Base-by-base conservation (phyloP, 2,329 filamentous ascomycete species). In the Alternaria longipes region DNA sequence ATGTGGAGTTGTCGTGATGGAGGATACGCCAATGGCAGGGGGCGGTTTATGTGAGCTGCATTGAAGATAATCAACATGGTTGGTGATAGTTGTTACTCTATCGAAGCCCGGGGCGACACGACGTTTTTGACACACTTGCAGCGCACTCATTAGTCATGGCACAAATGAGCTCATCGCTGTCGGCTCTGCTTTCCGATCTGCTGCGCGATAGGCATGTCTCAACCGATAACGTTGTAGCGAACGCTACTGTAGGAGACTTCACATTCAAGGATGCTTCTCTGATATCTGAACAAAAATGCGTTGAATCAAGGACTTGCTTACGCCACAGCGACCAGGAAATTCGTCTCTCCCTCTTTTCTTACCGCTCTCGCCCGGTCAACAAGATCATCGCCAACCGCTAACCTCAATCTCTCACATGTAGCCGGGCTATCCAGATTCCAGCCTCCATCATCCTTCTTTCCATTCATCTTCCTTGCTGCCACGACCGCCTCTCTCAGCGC, bases 401-500 rank as follows among this genome's bases (percentile, higher is more conserved):
- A 79, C 66, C 93, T 83, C 68, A 97, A 91, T 73, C 90, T 87
- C 84, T 97, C 93, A 4, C 90, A 87, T 54, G 93, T 96, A 5
- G 92, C 92, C 18, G 93, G 93, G 74, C 90, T 93, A 79, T 92
- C 87, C 62, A 97, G 78, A 26, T 82, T 79, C 73, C 73, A 76
- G 12, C 70, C 88, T 87, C 67, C 90, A 6, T 47, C 51, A 1
- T 64, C 61, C 4, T 20, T 56, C 56, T 64, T 62, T 32, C 73
- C 70, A 59, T 79, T 78, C 74, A 76, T 87, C 66, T 79, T 83
- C 64, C 93, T 84, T 28, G 92, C 92, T 12, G 89, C 87, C 79
- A 89, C 90, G 46, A 96, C 82, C 22, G 93, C 93, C 78, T 96
- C 92, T 41, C 93, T 84, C 63, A 97, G 90, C 1, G 92, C 93